Percentiles rank a stretch among this genome's conserved stretches.
These are phyloP conservation scores for Pestalotiopsis sp. DNA, from an alignment of 2,329 filamentous ascomycete species.

Conservation along the genomic window DNA sequence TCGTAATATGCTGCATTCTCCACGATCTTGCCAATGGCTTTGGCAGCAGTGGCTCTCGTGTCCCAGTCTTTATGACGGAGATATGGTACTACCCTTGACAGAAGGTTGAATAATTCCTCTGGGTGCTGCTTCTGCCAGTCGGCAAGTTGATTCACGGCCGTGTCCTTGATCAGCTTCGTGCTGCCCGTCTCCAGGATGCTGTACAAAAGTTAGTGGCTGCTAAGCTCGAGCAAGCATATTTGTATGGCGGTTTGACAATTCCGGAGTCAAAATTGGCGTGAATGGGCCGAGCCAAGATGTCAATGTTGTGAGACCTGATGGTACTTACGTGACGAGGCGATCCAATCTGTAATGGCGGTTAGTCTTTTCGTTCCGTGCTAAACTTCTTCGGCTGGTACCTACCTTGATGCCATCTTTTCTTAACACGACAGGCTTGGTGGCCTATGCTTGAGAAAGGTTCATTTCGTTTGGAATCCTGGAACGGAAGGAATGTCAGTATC, in stretches of 20 bases:
- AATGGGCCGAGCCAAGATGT: not conserved
- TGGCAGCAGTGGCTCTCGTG: slow-evolving; percentile 88
- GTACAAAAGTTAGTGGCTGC: slow-evolving; percentile 19
- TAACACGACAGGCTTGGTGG: slow-evolving; percentile 21
- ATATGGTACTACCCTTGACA: slow-evolving; percentile 94
- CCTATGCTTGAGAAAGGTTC: slow-evolving; percentile 16
- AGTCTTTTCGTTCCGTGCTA: slow-evolving; percentile 17
- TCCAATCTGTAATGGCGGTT: slow-evolving; percentile 65
- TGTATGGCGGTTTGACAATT: not conserved
- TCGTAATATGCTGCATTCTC: slow-evolving; percentile 87
- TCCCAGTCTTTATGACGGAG: slow-evolving; percentile 96
- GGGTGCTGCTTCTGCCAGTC: slow-evolving; percentile 98
- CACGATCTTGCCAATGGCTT: slow-evolving; percentile 91
- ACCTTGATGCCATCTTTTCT: slow-evolving; percentile 61
- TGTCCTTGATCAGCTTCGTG: slow-evolving; percentile 93
- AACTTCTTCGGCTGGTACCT: slow-evolving; percentile 19
- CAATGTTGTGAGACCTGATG: not conserved
- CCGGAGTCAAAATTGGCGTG: not conserved
- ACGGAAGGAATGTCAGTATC: slow-evolving; percentile 3
- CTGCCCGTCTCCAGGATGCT: slow-evolving; percentile 97
- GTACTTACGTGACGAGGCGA: slow-evolving; percentile 81
- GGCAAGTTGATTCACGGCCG: slow-evolving; percentile 92
- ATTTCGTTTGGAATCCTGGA: slow-evolving; percentile 10
- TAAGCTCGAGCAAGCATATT: not conserved
- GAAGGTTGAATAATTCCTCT: slow-evolving; percentile 93